A percentile compares a stretch with the other conserved stretches of the same genome.
phyloP scores from a whole-genome alignment of 2,329 filamentous ascomycete genomes.

The Cyphellophora europaea region DNA sequence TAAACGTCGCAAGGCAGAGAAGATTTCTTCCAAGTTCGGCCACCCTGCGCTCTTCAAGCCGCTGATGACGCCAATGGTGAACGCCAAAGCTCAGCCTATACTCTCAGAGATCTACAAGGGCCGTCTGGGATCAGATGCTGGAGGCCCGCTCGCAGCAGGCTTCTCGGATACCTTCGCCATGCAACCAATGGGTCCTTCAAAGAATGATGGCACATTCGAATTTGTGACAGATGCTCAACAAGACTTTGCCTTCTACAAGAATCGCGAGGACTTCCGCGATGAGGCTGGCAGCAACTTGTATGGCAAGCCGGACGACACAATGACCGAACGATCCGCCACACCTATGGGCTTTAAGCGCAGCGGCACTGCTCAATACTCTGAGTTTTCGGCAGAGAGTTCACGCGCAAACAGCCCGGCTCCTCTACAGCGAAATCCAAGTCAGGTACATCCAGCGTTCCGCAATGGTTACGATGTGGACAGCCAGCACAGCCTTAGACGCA shows the following conservation, averaged over 20 bases:
- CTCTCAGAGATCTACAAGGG: constrained; percentile 80
- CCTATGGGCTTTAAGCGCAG: constrained; percentile 19
- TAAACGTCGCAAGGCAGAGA: constrained; percentile 23
- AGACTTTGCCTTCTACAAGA: constrained; percentile 87
- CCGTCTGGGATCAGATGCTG: constrained; percentile 58
- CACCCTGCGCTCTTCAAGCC: constrained; percentile 85
- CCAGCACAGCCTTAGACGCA: not conserved
- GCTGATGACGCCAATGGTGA: constrained; percentile 90
- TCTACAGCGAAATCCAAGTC: constrained; percentile 25
- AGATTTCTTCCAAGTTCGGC: constrained; percentile 66
- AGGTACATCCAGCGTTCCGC: constrained; percentile 4
- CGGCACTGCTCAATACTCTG: not conserved
- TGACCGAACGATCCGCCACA: constrained; percentile 35
- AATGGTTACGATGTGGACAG: not conserved
- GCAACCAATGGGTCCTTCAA: constrained; percentile 50
- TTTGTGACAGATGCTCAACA: constrained; percentile 77
- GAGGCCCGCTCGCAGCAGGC: constrained; percentile 33
- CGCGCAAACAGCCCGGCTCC: constrained; percentile 24
- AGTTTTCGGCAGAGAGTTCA: constrained; percentile 21
- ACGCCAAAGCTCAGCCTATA: constrained; percentile 78
- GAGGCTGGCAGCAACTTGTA: constrained; percentile 69
- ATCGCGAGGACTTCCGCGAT: constrained; percentile 76
- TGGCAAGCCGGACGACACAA: constrained; percentile 34
- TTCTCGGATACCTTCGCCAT: constrained; percentile 79
- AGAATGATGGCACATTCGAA: constrained; percentile 60